Conservation (phyloP, 2,329 filamentous ascomycete species). For the Bipolaris bicolor region DNA sequence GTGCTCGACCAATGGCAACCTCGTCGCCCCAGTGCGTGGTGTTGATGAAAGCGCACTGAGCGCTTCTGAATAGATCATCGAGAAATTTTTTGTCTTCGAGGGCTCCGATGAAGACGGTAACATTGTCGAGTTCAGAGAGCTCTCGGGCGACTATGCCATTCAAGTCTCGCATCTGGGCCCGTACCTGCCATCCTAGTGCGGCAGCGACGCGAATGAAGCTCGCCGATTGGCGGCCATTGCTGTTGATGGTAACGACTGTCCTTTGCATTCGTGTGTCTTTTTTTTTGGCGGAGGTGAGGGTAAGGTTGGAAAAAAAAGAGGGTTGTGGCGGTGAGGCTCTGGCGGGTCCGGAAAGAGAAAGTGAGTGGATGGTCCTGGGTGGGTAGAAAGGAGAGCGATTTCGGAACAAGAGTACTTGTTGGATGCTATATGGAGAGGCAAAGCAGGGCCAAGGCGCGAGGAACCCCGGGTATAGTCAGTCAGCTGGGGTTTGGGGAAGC, state of each 20-base stretch:
- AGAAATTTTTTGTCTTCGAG: slow-evolving; percentile 78
- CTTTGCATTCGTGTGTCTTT: slow-evolving; percentile 46
- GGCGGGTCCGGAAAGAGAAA: not conserved
- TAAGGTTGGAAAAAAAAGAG: slow-evolving; percentile 4
- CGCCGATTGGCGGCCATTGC: slow-evolving; percentile 91
- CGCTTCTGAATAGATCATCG: slow-evolving; percentile 77
- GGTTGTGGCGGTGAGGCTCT: not conserved
- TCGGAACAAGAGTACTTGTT: slow-evolving; percentile 17
- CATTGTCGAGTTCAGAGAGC: slow-evolving; percentile 80
- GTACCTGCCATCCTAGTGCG: slow-evolving; percentile 90
- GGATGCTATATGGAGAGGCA: slow-evolving; percentile 30
- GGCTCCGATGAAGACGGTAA: slow-evolving; percentile 71
- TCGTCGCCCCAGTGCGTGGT: slow-evolving; percentile 98
- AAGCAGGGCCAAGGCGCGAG: slow-evolving; percentile 25
- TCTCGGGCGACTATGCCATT: slow-evolving; percentile 89
- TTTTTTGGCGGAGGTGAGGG: slow-evolving; percentile 9
- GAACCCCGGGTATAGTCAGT: slow-evolving; percentile 21
- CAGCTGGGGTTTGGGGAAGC: slow-evolving; percentile 11
- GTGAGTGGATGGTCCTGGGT: not conserved
- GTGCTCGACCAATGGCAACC: slow-evolving; percentile 81
- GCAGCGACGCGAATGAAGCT: slow-evolving; percentile 93
- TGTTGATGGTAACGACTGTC: slow-evolving; percentile 93
- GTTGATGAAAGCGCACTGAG: slow-evolving; percentile 94
- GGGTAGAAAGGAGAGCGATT: slow-evolving; percentile 19
- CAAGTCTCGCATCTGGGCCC: slow-evolving; percentile 86